Evolutionary conservation across 192 early-diverging fungal species (phyloP).

Genomic region (Dispira simplex): DNA sequence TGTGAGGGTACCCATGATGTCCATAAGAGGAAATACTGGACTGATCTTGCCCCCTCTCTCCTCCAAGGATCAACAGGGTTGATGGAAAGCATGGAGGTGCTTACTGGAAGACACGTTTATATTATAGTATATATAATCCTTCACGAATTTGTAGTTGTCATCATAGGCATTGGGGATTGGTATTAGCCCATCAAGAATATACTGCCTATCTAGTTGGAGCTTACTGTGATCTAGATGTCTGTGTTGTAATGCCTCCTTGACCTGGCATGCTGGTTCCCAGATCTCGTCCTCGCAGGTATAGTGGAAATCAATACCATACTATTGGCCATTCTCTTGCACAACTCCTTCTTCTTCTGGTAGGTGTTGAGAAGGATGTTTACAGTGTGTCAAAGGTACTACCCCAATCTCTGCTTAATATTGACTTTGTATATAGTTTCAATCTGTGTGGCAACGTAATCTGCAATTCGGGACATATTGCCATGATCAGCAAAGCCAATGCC

Average conservation of each 20-base stretch:
- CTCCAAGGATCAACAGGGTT: not conserved
- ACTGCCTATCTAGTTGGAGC: too few species aligned
- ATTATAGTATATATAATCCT: slow-evolving; percentile 12
- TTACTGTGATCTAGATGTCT: too few species aligned
- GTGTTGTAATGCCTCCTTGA: too few species aligned
- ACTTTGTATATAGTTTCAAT: not conserved
- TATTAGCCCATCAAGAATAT: too few species aligned
- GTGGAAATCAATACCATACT: not conserved
- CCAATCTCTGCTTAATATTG: not conserved
- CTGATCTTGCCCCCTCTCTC: not conserved
- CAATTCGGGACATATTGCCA: slow-evolving; percentile 1
- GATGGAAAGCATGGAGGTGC: slow-evolving; percentile 10
- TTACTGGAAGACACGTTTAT: not conserved
- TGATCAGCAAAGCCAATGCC: not conserved
- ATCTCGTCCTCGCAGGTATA: not conserved
- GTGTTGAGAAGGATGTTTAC: not conserved
- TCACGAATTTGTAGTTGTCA: too few species aligned
- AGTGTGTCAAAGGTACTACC: not conserved
- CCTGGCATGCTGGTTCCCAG: not conserved
- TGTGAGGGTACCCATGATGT: not conserved
- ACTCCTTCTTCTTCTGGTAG: not conserved
- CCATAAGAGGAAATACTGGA: slow-evolving; percentile 8
- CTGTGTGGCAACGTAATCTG: slow-evolving; percentile 3
- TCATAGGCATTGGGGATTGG: too few species aligned
- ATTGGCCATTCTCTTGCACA: not conserved